Conservation (phyloP, 176 grass and related monocot genomes). For the Elaeis guineensis region DNA sequence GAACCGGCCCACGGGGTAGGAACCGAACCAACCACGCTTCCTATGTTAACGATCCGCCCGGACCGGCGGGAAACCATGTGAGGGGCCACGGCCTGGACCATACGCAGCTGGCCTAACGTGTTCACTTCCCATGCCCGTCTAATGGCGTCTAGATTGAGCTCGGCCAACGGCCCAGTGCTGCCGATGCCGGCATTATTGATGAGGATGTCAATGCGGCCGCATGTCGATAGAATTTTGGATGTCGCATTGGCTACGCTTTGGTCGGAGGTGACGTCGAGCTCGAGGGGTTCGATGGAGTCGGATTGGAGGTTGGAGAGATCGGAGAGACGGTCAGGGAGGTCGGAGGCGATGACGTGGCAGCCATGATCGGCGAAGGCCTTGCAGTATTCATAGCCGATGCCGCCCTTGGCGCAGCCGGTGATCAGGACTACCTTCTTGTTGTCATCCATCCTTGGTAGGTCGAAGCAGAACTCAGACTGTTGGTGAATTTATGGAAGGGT, state of each 20-base stretch:
- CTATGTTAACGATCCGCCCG: constrained; percentile 49
- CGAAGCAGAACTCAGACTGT: too few species aligned
- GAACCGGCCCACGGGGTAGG: constrained; percentile 41
- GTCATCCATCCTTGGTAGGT: background rate
- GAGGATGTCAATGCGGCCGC: constrained; percentile 42
- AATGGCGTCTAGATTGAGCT: constrained; percentile 25
- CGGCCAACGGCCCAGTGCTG: constrained; percentile 46
- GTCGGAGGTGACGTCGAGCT: constrained; percentile 50
- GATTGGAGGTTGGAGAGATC: constrained; percentile 17
- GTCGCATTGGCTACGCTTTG: constrained; percentile 5
- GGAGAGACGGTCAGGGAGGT: constrained; percentile 19
- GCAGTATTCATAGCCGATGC: constrained; percentile 58
- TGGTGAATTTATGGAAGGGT: too few species aligned
- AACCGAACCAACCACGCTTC: constrained; percentile 33
- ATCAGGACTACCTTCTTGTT: constrained; percentile 38
- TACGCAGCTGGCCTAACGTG: constrained; percentile 35
- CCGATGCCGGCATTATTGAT: constrained; percentile 58
- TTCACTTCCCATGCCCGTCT: constrained; percentile 38
- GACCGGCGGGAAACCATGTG: constrained; percentile 12
- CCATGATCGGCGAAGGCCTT: constrained; percentile 29
- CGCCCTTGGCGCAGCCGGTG: constrained; percentile 49
- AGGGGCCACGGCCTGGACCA: constrained; percentile 34
- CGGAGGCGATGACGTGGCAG: constrained; percentile 48
- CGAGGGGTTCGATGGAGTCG: background rate
- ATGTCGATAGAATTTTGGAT: background rate